Conservation (phyloP, 305 asterid genomes). For the Solanum chacoense region DNA sequence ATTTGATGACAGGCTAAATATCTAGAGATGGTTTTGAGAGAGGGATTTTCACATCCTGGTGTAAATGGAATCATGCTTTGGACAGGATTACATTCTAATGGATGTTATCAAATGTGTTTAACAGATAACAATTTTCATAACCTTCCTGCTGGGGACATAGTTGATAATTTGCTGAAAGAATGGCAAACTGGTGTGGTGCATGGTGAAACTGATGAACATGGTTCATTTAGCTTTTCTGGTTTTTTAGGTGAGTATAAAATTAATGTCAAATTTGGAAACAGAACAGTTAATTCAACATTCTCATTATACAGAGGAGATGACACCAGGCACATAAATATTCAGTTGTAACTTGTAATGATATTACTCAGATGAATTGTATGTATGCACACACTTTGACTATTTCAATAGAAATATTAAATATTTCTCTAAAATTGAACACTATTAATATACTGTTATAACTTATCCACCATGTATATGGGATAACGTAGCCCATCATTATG, state of each 20-base stretch:
- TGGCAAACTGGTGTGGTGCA: constrained; percentile 41
- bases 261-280: constrained; percentile 16
- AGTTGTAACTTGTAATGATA: constrained; percentile 16
- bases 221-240: constrained; percentile 48
- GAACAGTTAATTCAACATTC: constrained; percentile 24
- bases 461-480: too few species aligned
- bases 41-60: constrained; percentile 60
- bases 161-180: constrained; percentile 49
- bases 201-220: constrained; percentile 44
- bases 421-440: too few species aligned
- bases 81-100: constrained; percentile 51
- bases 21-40: constrained; percentile 58
- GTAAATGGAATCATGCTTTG: constrained; percentile 59
- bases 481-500: too few species aligned
- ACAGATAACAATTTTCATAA: constrained; percentile 46
- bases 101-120: constrained; percentile 78
- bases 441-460: too few species aligned
- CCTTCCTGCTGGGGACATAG: constrained; percentile 60
- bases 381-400: background rate
- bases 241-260: constrained; percentile 55
- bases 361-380: background rate
- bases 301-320: constrained; percentile 40
- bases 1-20: constrained; percentile 33
- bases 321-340: constrained; percentile 47
- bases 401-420: background rate